Base-by-base conservation (phyloP, 2,329 filamentous ascomycete genomes). In the Colletotrichum lini region DNA sequence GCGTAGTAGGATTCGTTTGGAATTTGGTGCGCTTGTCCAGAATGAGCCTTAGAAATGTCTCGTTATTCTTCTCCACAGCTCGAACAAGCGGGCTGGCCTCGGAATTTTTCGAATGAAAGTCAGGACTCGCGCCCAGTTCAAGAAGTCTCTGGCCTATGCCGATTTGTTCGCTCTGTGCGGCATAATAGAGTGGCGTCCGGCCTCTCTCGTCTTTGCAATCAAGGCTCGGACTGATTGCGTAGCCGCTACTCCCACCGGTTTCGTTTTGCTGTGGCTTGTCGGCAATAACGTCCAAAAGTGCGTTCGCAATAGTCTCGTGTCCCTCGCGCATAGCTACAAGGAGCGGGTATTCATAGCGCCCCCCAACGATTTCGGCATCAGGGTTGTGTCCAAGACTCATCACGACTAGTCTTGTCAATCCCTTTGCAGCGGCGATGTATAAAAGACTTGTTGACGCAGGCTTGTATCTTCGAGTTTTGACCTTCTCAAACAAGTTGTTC, bases 61-160 rank as follows among this genome's bases (percentile, higher is more conserved):
- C 26, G 1, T 45, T 23, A 1, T 21, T 8, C 10, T 56, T 53
- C 2, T 13, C 10, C n/a, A 6, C 10, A 6, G 61, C 61, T 12
- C 21, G 26, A 16, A 56, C 16, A 13, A 64, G 2, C 0, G 61
- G 49, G 10, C 40, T 64, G 3, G 10, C 2, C 1, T 0, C 4
- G 0, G 6, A 0, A 21, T 8, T 1, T 3, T 3, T 38, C 0
- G 7, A 26, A n/a, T 1, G 7, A 1, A 8, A 26, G 0, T 3
- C 0, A 1, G n/a, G 42, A 4, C 26, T 23, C 0, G 47, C 62
- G 0, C 67, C 67, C 0, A 30, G 12, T 1, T 42, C 10, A 0
- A 70, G 15, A 4, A 70, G 26, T 1, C 5, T 10, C 2, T 1
- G 4, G 1, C 5, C 16, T 0, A 59, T 38, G 0, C 5, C 4